These are phyloP conservation scores for Monsonia emarginata DNA, from an alignment of 441 rosid genomes.

Conservation along the genomic window DNA sequence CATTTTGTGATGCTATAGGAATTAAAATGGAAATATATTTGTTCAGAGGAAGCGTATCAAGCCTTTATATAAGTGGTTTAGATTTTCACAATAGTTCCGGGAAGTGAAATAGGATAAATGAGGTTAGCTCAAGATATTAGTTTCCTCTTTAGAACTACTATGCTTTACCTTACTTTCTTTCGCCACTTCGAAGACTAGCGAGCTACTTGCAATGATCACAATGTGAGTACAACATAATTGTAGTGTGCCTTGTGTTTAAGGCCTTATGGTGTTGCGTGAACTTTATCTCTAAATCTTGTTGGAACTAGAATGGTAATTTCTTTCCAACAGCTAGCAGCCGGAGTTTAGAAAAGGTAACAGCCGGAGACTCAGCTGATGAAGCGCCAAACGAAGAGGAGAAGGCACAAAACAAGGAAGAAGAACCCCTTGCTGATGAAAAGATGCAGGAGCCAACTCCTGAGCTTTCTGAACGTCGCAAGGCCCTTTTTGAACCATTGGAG, in stretches of 20 bases:
- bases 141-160: too few relatives aligned
- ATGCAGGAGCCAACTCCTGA: slow-evolving; percentile 26
- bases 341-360: slow-evolving; percentile 34
- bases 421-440: slow-evolving; percentile 30
- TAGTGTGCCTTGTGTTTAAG: neutral
- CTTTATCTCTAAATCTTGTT: slow-evolving; percentile 11
- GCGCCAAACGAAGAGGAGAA: slow-evolving; percentile 39
- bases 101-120: neutral
- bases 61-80: too few relatives aligned
- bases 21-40: neutral
- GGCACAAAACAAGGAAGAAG: slow-evolving; percentile 1
- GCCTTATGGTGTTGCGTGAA: neutral
- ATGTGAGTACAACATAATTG: neutral
- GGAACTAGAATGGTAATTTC: slow-evolving; percentile 34
- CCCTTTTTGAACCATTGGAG: slow-evolving; percentile 81
- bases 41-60: neutral
- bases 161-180: too few relatives aligned
- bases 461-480: slow-evolving; percentile 69
- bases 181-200: neutral
- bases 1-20: neutral
- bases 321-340: slow-evolving; percentile 48
- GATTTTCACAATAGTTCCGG: neutral
- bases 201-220: too few relatives aligned
- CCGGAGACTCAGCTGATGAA: slow-evolving; percentile 24
- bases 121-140: neutral